phyloP scores from a whole-genome alignment of 495 filamentous ascomycete genomes.

The Aspergillus avenaceus region DNA sequence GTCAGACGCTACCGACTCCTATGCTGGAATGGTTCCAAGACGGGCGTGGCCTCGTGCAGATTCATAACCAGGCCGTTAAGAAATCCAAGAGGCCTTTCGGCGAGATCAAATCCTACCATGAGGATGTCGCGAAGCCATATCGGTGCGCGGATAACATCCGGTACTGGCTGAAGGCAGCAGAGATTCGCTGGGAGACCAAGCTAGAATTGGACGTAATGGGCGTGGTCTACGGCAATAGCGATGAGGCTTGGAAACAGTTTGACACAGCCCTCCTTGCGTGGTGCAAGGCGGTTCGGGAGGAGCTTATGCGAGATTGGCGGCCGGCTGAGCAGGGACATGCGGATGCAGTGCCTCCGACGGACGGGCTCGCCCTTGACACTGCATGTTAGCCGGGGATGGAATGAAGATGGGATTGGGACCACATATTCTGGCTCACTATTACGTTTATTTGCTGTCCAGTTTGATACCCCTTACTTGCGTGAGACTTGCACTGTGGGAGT shows the following conservation, averaged over 20 bases:
- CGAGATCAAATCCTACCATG: conserved; percentile 83
- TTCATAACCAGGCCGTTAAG: conserved; percentile 84
- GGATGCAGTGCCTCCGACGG: conserved; percentile 10
- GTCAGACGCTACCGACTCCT: conserved; percentile 59
- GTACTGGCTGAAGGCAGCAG: conserved; percentile 94
- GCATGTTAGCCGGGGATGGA: neutral
- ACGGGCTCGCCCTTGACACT: conserved; percentile 8
- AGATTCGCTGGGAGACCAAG: conserved; percentile 88
- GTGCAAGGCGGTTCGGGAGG: conserved; percentile 71
- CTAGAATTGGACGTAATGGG: conserved; percentile 82
- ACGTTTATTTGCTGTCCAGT: conserved; percentile 19
- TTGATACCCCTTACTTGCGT: conserved; percentile 26
- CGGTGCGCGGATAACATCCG: conserved; percentile 88
- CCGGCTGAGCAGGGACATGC: conserved; percentile 8
- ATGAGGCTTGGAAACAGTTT: conserved; percentile 70
- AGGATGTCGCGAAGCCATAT: conserved; percentile 90
- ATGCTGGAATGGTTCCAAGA: conserved; percentile 72
- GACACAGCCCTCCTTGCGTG: conserved; percentile 76
- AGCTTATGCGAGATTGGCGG: conserved; percentile 63
- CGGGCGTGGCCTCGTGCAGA: conserved; percentile 73
- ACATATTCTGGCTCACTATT: conserved; percentile 17
- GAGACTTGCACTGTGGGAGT: neutral
- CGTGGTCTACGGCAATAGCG: conserved; percentile 66
- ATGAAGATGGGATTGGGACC: conserved; percentile 10
- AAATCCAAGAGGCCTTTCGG: conserved; percentile 84